Evolutionary conservation across 139 green algal genomes (phyloP).

Genomic region (Picochlorum sp.): DNA sequence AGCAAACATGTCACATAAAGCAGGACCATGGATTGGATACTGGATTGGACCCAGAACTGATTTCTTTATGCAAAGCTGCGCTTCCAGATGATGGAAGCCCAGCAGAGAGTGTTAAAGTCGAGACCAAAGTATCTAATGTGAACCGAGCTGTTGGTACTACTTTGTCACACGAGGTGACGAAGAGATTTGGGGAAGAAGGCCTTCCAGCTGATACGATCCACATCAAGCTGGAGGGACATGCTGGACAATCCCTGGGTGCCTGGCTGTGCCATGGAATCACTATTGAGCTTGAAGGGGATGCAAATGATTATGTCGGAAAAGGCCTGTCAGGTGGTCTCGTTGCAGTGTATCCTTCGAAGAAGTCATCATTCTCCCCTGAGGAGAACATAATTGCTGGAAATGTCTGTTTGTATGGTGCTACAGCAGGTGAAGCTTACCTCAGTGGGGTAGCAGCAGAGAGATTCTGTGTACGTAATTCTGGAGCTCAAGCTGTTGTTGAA

Average conservation of each 20-base stretch:
- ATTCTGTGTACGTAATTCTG: constrained; percentile 82
- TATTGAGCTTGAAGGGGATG: constrained; percentile 82
- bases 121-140: constrained; percentile 71
- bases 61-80: constrained; percentile 58
- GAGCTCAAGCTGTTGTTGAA: constrained; percentile 84
- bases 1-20: constrained; percentile 54
- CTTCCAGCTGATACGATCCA: constrained; percentile 81
- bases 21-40: constrained; percentile 83
- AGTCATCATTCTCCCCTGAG: constrained; percentile 55
- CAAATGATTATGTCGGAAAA: constrained; percentile 97
- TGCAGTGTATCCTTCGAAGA: constrained; percentile 62
- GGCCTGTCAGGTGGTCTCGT: constrained; percentile 71
- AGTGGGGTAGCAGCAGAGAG: constrained; percentile 80
- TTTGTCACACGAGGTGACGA: constrained; percentile 80
- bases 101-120: constrained; percentile 56
- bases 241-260: constrained; percentile 80
- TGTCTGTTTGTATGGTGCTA: constrained; percentile 88
- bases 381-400: constrained; percentile 94
- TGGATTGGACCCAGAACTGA: constrained; percentile 72
- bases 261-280: constrained; percentile 75
- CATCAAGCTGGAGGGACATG: constrained; percentile 78
- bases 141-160: constrained; percentile 84
- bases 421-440: constrained; percentile 82
- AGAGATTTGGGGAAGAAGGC: constrained; percentile 64
- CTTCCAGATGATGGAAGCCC: constrained; percentile 15